phyloP scores from a whole-genome alignment of 805 yeast species.

The Jamesozyma hellenica region DNA sequence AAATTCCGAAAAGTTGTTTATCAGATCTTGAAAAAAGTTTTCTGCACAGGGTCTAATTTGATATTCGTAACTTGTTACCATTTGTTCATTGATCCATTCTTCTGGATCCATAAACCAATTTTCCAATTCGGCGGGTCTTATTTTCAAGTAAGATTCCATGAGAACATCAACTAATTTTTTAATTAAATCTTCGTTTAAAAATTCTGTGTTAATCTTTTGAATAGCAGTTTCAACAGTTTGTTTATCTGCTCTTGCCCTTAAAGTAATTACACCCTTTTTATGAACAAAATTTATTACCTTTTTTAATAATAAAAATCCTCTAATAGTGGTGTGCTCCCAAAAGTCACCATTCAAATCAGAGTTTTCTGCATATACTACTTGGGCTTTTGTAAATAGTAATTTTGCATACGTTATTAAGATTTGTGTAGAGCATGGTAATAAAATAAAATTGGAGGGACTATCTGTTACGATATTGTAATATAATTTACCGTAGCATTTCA shows the following conservation, averaged over 20 bases:
- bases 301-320: constrained; percentile 55
- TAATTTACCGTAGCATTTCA: constrained; percentile 66
- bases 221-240: constrained; percentile 53
- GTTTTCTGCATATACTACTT: constrained; percentile 47
- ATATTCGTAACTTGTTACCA: constrained; percentile 67
- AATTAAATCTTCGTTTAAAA: constrained; percentile 50
- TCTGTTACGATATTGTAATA: constrained; percentile 48
- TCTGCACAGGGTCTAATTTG: constrained; percentile 84
- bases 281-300: constrained; percentile 50
- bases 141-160: constrained; percentile 61
- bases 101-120: constrained; percentile 83
- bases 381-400: constrained; percentile 54
- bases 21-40: constrained; percentile 66
- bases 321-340: constrained; percentile 68
- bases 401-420: constrained; percentile 53
- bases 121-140: constrained; percentile 69
- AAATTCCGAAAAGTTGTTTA: constrained; percentile 49
- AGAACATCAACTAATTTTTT: constrained; percentile 54
- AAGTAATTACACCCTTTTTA: constrained; percentile 56
- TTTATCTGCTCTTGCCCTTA: constrained; percentile 56
- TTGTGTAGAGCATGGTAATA: constrained; percentile 53
- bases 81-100: constrained; percentile 82
- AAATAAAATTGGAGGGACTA: constrained; percentile 61
- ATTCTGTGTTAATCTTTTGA: constrained; percentile 38
- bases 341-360: constrained; percentile 44